Evolutionary conservation across 441 rosid species (phyloP), one percentile per base, ranked within the genome.

Genomic region (Brassica balearica): DNA sequence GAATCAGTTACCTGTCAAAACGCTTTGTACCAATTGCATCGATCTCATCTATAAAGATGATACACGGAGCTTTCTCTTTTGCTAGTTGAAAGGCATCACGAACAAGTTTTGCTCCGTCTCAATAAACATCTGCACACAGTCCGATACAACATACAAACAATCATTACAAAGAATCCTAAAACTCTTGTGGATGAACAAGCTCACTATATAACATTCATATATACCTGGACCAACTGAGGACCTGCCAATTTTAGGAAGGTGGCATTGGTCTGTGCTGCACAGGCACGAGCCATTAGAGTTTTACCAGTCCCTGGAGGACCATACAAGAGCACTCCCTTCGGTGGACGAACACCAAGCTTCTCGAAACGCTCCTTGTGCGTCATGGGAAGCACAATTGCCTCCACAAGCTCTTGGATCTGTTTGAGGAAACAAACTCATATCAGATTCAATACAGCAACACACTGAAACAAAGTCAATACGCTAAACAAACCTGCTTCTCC

Each of bases 241-340:
- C 99, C 99, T 53, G 99, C 99, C 65, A 95, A 81, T 88, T 95
- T 95, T 64, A 95, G 84, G 84, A 93, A 95, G 19, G 99, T 95
- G 65, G 99, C 99, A 72, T 93, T 95, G 73, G 98, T 95, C 74
- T 93, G 99, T 10, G 98, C 99, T 9, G 98, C 99, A 85, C 99
- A 95, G 41, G 99, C 99, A 80, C 99, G 98, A 0, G 98, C 98
- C 99, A 95, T 95, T 79, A 95, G 70, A 60, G 99, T 95, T 80
- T 95, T 95, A 69, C 98, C 99, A 41, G 98, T 93, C 38, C 99
- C 99, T 53, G 99, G 99, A 75, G 98, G 99, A 58, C 99, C 99
- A 82, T 95, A 93, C 68, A 93, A 84, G 69, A 93, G 97, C 63
- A 95, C 94, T 46, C 99, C 99, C 78, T 95, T 95, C 14, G 99